Base-by-base conservation (phyloP, 306 rosid species). In the Luffa aegyptiaca region DNA sequence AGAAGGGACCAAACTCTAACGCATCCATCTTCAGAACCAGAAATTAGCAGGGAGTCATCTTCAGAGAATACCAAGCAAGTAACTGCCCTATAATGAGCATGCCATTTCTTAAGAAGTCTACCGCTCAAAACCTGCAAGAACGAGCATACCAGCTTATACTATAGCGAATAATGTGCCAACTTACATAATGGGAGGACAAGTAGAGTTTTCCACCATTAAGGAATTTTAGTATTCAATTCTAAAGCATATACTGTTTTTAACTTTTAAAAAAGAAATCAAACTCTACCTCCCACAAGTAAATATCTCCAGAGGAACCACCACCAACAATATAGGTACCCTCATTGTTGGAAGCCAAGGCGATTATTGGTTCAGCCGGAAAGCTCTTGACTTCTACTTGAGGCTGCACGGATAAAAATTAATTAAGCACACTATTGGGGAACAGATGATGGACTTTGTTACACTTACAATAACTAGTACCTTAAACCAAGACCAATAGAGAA, bases 281-380 rank as follows among this genome's bases (percentile, higher is more conserved):
- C 33, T 17, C 2, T 68, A 94, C 95, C 92, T 92, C 97, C 98
- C 97, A 95, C 58, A 95, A 81, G 87, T 90, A 91, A 10, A 95
- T 91, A 52, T 88, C 81, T 76, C 98, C 97, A 0, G 97, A 88
- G 45, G 49, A 59, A 65, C 88, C 93, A 5, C 97, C 97, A 77
- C 92, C 97, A 20, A 81, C 97, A 1, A 95, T 78, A 42, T 86
- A 92, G 10, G 96, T 86, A 37, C 98, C 97, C 2, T 85, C 85
- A 31, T 83, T 76, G 83, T 89, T 92, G 73, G 96, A 86, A 73
- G 98, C 89, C 17, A 92, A 89, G n/a, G 97, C 90, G 79, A 81
- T 86, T 44, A 95, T 86, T 5, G 87, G 82, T 65, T 95, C 97
- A 17, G 89, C 87, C 2, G 93, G 97, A 80, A 89, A 90, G 81